Evolutionary conservation across 495 filamentous ascomycete species (phyloP).

Genomic region (Penicillium verhagenii): DNA sequence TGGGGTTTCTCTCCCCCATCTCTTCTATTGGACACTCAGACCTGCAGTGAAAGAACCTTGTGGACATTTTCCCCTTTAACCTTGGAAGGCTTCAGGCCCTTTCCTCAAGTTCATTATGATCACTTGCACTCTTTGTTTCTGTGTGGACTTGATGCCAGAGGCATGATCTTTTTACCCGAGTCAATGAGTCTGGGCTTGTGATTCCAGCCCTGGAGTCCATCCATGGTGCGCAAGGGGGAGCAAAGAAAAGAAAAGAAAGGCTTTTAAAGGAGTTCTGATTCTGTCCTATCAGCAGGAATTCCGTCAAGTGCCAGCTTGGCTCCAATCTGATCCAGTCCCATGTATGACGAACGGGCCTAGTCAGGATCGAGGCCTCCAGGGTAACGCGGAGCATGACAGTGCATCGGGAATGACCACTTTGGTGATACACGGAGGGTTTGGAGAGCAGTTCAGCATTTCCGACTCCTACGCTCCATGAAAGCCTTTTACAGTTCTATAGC

Average conservation of each 20-base stretch:
- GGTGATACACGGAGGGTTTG: conserved; percentile 24
- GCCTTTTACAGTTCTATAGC: neutral
- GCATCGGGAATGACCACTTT: neutral
- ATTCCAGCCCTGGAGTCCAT: too few relatives aligned
- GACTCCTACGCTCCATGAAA: neutral
- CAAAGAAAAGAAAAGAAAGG: neutral
- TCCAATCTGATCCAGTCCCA: neutral
- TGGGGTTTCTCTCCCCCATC: too few relatives aligned
- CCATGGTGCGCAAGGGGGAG: neutral
- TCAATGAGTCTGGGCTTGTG: neutral
- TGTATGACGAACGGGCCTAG: conserved; percentile 14
- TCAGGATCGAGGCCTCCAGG: conserved; percentile 9
- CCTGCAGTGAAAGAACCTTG: conserved; percentile 5
- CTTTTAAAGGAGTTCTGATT: too few relatives aligned
- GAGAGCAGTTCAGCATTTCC: neutral
- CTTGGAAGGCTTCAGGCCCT: neutral
- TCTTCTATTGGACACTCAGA: neutral
- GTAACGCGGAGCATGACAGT: conserved; percentile 13
- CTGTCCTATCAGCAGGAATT: neutral
- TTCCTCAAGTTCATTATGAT: neutral
- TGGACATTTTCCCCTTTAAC: neutral
- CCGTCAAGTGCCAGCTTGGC: neutral
- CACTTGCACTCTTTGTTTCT: neutral
- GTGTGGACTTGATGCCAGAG: neutral
- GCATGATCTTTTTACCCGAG: neutral